Evolutionary conservation across 2,329 filamentous ascomycete genomes (phyloP), one percentile per base, ranked within the genome.

Genomic region (Sphaerulina vaccinii): DNA sequence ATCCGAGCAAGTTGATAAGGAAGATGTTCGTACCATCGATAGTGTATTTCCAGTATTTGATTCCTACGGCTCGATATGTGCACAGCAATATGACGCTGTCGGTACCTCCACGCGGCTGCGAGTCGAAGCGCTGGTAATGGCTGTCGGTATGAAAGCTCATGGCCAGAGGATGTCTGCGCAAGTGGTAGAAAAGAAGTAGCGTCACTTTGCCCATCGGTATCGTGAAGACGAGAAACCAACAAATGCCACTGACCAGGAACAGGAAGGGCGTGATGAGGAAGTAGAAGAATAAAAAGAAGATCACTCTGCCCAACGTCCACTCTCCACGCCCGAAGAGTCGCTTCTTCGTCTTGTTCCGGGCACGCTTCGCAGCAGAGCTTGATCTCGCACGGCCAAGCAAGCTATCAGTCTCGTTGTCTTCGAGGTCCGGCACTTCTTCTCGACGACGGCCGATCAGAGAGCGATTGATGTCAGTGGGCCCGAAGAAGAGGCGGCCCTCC

Each of bases 31-130:
- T 99, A 49, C 93, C 95, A 67, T 99, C 93, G 52, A 99, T 79
- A 3, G 93, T 99, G 73, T 99, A 99, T 73, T 99, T 99, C 92
- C 95, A 99, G 76, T 99, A 99, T 70, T 92, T 92, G 61, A 84
- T 79, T 10, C 93, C 93, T 10, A 95, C 92, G 37, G 93, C 93
- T 52, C 95, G 87, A 73, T 99, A 99, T 5, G 93, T 99, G 79
- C 93, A 99, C 27, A 99, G 79, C 15, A 99, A 77, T 55, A 99
- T 92, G 9, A 91, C 92, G 13, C 61, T 62, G 23, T 61, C 59
- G 41, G 16, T 87, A 84, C 13, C 54, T 18, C 60, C 62, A 36
- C 57, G 51, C 8, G 84, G 83, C 40, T 86, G 84, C 6, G 83
- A 81, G 10, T 79, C 40, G 13, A 49, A 77, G 50, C 91, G 86